Evolutionary conservation across 2,329 filamentous ascomycete species (phyloP).

Genomic region (Mariannaea sp.): DNA sequence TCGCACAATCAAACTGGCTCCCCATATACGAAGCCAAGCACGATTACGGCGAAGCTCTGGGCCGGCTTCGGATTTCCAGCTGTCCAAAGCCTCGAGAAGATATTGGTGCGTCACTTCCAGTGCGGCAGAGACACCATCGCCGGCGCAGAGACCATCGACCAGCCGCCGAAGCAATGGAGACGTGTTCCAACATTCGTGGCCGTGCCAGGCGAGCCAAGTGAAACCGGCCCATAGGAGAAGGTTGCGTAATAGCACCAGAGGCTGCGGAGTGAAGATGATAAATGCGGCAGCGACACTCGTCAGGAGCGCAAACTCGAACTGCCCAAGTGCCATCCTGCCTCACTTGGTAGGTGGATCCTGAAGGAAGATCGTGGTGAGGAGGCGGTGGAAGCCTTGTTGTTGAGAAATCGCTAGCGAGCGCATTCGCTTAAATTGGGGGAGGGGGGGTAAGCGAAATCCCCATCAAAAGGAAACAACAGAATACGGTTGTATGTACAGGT

Average conservation of each 20-base stretch:
- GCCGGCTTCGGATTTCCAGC: not conserved
- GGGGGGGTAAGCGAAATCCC: too few species aligned
- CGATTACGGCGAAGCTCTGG: not conserved
- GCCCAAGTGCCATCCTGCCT: slow-evolving; percentile 4
- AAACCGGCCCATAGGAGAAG: slow-evolving; percentile 5
- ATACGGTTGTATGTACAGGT: too few species aligned
- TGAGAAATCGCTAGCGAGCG: too few species aligned
- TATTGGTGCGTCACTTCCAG: not conserved
- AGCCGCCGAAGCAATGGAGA: not conserved
- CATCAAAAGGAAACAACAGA: too few species aligned
- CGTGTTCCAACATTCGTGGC: slow-evolving; percentile 5
- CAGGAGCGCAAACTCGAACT: slow-evolving; percentile 10
- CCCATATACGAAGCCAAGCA: not conserved
- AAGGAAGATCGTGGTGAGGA: too few species aligned
- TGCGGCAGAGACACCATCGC: not conserved
- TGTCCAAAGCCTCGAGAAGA: not conserved
- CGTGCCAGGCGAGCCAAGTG: slow-evolving; percentile 7
- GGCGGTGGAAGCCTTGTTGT: too few species aligned
- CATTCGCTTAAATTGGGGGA: too few species aligned
- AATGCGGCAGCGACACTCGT: slow-evolving; percentile 9
- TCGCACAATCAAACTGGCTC: not conserved
- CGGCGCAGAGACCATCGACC: not conserved
- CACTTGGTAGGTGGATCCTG: not conserved
- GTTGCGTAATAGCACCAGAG: slow-evolving; percentile 8
- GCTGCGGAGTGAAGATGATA: slow-evolving; percentile 13